Evolutionary conservation across 768 basidiomycete genomes (phyloP), one percentile per base, ranked within the genome.

Genomic region (Amanita fuliginea): DNA sequence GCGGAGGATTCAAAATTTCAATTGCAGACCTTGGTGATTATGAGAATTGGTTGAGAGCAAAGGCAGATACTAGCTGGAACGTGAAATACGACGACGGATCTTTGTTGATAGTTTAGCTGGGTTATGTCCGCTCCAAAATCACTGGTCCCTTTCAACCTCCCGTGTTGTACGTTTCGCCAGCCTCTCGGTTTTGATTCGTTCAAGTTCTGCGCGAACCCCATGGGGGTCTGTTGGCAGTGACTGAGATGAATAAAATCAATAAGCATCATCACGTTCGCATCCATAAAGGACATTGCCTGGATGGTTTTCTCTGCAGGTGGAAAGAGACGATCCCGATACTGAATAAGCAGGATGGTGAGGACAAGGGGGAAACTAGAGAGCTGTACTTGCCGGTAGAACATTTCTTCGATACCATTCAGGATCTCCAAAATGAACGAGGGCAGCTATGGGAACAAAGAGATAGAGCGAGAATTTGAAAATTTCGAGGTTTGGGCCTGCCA

Each of bases 381-480:
- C 13, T 35, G 11, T 24, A 55, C 69, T 34, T 61, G 89, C 85
- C 6, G 90, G 88, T 32, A 86, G 66, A 51, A 94, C 88, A 56
- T 87, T 72, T 42, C 72, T 68, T 49, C 76, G 73, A 59, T 92
- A 93, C 90, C 90, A 93, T 36, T 83, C 78, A 4, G 88, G 87
- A 62, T 92, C 86, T 39, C 90, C 89, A 59, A 87, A 92, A 64
- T 91, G 85, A 44, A 90, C 67, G 59, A 93, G 75, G 19, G 86
- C 82, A 41, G 75, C 68, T 51, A 93, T 78, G 8, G 90, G 90
- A 51, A 90, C 80, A 57, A 89, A 89, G 49, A 93, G 79, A 64
- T 93, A 92, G 14, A 90, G 65, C 3, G 79, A 79, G 57, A 93
- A 93, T 67, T 91, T 92, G 81, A 92, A 89, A 14, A 92, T 76